phyloP scores from a whole-genome alignment of 441 rosid species.

The Syzygium syzygioides region DNA sequence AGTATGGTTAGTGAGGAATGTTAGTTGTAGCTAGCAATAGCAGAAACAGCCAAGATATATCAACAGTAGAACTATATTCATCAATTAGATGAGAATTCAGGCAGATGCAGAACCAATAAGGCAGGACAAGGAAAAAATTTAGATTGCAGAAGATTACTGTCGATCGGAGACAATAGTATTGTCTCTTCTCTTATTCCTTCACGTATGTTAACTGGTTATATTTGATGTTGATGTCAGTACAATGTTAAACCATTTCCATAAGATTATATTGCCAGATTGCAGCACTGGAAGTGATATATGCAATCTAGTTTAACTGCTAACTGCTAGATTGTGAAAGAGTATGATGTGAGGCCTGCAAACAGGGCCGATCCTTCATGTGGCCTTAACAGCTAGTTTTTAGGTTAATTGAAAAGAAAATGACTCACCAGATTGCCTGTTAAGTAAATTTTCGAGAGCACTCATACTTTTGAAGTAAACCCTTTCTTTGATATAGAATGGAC shows the following conservation, averaged over 20 bases:
- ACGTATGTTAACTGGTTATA: background rate
- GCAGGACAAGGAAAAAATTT: background rate
- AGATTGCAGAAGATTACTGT: background rate
- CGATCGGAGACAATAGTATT: background rate
- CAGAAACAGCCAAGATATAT: background rate
- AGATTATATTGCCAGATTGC: background rate
- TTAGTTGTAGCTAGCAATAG: background rate
- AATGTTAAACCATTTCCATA: background rate
- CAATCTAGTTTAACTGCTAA: background rate
- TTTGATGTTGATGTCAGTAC: background rate
- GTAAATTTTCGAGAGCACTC: background rate
- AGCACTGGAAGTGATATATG: background rate
- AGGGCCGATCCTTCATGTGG: background rate
- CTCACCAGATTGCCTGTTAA: background rate
- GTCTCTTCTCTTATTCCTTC: background rate
- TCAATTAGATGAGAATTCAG: background rate
- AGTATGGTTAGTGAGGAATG: background rate
- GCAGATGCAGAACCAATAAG: background rate
- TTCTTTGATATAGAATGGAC: background rate
- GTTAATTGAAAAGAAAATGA: background rate
- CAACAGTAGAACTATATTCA: background rate
- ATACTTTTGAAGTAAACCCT: background rate
- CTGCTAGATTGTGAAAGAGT: background rate
- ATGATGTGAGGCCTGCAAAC: background rate
- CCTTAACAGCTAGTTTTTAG: background rate